These are phyloP conservation scores for Aspergillus fumigatiaffinis DNA, from an alignment of 2,329 filamentous ascomycete species.

Conservation along the genomic window DNA sequence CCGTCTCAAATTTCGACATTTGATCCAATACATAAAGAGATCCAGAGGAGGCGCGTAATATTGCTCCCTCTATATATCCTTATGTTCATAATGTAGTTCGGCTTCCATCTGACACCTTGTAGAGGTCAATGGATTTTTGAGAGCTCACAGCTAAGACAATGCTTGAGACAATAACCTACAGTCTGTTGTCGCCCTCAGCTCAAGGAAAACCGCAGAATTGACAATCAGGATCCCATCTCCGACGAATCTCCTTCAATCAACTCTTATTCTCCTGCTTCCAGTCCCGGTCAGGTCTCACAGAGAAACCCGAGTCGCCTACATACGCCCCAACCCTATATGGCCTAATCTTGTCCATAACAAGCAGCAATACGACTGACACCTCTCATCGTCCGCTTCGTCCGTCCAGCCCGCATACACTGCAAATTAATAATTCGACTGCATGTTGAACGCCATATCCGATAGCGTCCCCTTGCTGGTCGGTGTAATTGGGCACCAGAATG, in stretches of 20 bases:
- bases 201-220: not conserved
- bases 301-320: constrained; percentile 1
- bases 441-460: constrained; percentile 49
- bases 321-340: not conserved
- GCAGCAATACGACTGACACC: not conserved
- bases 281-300: not conserved
- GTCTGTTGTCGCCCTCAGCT: too few species aligned
- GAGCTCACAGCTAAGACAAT: too few species aligned
- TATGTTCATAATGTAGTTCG: too few species aligned
- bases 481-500: not conserved
- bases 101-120: too few species aligned
- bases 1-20: too few species aligned
- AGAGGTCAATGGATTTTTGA: too few species aligned
- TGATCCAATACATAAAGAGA: too few species aligned
- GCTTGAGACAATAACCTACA: too few species aligned
- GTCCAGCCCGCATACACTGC: constrained; percentile 50
- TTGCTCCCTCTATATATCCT: too few species aligned
- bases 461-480: constrained; percentile 32
- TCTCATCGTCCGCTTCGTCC: constrained; percentile 8
- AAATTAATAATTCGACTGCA: constrained; percentile 54
- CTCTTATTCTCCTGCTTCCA: not conserved
- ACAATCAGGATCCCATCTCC: constrained; percentile 1
- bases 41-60: too few species aligned
- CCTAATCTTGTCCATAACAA: not conserved
- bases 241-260: not conserved